These are phyloP conservation scores for Rubroshorea leprosula DNA, from an alignment of 345 rosid species.

Conservation along the genomic window DNA sequence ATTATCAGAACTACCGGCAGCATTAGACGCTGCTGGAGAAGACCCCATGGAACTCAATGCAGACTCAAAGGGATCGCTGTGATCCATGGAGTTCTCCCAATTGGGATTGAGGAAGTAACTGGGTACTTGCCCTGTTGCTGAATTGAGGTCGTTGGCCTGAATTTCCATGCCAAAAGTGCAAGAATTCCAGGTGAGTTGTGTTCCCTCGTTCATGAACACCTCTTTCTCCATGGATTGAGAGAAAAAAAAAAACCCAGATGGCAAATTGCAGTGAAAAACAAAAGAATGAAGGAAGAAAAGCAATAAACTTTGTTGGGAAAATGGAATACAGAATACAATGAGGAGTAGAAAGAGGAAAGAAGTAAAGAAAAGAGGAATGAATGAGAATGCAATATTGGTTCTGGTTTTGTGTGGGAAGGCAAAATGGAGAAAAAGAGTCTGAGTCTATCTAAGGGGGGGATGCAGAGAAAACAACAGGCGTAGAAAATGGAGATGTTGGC, in stretches of 20 bases:
- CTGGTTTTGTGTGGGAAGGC: too few relatives aligned
- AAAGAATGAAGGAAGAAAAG: background rate
- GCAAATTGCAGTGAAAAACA: too few relatives aligned
- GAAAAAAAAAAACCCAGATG: too few relatives aligned
- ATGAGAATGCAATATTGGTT: too few relatives aligned
- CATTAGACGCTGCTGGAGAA: conserved; percentile 56
- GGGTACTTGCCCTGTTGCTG: conserved; percentile 16
- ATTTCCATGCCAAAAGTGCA: conserved; percentile 25
- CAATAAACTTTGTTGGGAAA: background rate
- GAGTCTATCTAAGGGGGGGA: too few relatives aligned
- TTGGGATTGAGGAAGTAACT: conserved; percentile 23
- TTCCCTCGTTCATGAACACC: conserved; percentile 14
- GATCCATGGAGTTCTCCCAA: conserved; percentile 57
- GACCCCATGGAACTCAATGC: conserved; percentile 69
- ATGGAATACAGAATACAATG: conserved; percentile 11
- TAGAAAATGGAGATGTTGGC: too few relatives aligned
- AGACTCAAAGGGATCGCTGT: conserved; percentile 45
- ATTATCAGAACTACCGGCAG: conserved; percentile 24
- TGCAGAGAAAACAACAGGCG: too few relatives aligned
- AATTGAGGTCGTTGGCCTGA: conserved; percentile 19
- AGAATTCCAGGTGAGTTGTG: conserved; percentile 21
- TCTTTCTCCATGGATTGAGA: conserved; percentile 36
- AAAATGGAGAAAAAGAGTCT: conserved; percentile 12
- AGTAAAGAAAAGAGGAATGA: too few relatives aligned
- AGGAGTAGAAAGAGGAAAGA: conserved; percentile 14